A percentile compares a stretch with the other conserved stretches of the same genome.
These are phyloP conservation scores for Erodium moschatum DNA, from an alignment of 441 rosid species.

Conservation along the genomic window DNA sequence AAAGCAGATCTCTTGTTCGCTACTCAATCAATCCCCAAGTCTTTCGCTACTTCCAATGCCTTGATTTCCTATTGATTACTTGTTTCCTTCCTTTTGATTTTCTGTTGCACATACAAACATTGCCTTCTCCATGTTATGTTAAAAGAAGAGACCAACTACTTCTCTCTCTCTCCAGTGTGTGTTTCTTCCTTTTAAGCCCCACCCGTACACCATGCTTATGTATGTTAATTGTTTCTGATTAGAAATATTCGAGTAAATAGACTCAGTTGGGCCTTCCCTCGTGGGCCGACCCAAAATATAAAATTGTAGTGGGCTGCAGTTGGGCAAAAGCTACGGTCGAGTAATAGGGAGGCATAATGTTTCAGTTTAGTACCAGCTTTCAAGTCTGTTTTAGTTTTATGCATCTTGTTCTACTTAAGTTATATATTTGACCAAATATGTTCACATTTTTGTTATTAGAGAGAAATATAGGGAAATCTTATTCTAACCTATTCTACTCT, in stretches of 20 bases:
- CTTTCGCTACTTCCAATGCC: slow-evolving; percentile 52
- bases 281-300: background rate
- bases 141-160: slow-evolving; percentile 49
- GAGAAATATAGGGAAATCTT: too few species aligned
- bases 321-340: too few species aligned
- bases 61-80: slow-evolving; percentile 32
- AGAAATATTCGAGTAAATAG: too few species aligned
- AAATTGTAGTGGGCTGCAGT: background rate
- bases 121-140: slow-evolving; percentile 24
- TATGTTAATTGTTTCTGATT: background rate
- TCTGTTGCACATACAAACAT: background rate
- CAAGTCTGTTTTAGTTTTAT: too few species aligned
- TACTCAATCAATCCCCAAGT: slow-evolving; percentile 32
- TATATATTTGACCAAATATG: too few species aligned
- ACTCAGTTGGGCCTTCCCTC: background rate
- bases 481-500: too few species aligned
- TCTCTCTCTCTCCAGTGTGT: too few species aligned
- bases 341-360: too few species aligned
- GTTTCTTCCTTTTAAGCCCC: background rate
- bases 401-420: too few species aligned
- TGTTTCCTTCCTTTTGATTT: slow-evolving; percentile 25
- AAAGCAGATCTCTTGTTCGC: slow-evolving; percentile 29
- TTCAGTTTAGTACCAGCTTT: too few species aligned
- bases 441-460: too few species aligned
- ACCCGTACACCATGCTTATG: slow-evolving; percentile 4